Evolutionary conservation across 257 asterid genomes (phyloP).

Genomic region (Prunella vulgaris): DNA sequence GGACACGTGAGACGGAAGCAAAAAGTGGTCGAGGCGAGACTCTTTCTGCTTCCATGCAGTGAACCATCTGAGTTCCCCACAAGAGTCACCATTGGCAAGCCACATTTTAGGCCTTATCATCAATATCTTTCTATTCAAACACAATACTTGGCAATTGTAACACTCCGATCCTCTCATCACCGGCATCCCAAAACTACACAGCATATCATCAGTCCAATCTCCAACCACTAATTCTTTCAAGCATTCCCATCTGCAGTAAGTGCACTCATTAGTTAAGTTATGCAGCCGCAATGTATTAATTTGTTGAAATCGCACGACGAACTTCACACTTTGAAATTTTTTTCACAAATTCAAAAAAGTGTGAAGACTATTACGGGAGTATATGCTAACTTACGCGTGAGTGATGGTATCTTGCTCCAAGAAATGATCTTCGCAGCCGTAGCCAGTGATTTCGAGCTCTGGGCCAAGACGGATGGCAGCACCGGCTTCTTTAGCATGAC

Average conservation of each 20-base stretch:
- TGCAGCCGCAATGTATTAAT: too few relatives aligned
- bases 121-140: constrained; percentile 62
- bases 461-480: constrained; percentile 80
- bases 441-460: constrained; percentile 79
- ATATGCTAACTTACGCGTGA: constrained; percentile 71
- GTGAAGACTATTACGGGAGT: too few relatives aligned
- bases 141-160: constrained; percentile 74
- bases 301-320: too few relatives aligned
- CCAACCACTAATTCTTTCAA: constrained; percentile 60
- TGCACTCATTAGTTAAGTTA: too few relatives aligned
- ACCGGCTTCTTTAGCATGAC: constrained; percentile 53
- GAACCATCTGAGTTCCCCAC: constrained; percentile 69
- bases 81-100: constrained; percentile 76
- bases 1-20: constrained; percentile 55
- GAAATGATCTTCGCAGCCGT: constrained; percentile 87
- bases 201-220: constrained; percentile 71
- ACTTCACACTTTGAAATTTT: too few relatives aligned
- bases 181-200: constrained; percentile 88
- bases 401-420: constrained; percentile 61
- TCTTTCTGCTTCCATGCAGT: constrained; percentile 81
- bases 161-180: constrained; percentile 62
- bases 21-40: constrained; percentile 46
- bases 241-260: constrained; percentile 78
- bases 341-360: too few relatives aligned
- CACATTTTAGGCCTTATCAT: constrained; percentile 87